Percentiles rank a stretch among this genome's conserved stretches.
Evolutionary conservation across 1,284 basidiomycete genomes (phyloP).

Genomic region (Ustilago lituana): DNA sequence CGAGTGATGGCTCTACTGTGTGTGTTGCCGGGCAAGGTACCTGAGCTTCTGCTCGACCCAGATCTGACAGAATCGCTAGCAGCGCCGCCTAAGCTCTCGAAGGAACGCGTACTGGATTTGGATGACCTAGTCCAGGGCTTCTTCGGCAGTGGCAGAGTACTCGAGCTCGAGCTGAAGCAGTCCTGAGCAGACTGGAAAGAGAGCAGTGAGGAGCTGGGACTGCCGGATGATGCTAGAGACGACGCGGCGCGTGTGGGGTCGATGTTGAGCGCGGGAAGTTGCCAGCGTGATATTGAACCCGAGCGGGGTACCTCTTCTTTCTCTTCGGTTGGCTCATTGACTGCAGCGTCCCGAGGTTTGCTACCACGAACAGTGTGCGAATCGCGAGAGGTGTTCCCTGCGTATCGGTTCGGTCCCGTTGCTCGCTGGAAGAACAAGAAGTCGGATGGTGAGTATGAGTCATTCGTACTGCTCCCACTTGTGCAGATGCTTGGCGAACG

Average conservation of each 20-base stretch:
- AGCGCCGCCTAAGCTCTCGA: background rate
- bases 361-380: conserved; percentile 9
- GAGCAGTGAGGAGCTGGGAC: conserved; percentile 2
- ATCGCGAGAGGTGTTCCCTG: conserved; percentile 7
- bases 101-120: too few species aligned
- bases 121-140: background rate
- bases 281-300: background rate
- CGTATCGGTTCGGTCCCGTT: background rate
- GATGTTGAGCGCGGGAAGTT: conserved; percentile 5
- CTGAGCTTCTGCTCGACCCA: conserved; percentile 1
- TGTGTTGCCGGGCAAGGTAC: too few species aligned
- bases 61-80: background rate
- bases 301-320: background rate
- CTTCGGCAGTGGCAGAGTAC: background rate
- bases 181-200: conserved; percentile 4
- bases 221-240: background rate
- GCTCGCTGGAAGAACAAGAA: conserved; percentile 24
- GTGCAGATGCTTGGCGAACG: conserved; percentile 12
- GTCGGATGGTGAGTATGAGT: conserved; percentile 23
- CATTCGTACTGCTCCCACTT: conserved; percentile 10
- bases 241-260: background rate
- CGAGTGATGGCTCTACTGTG: too few species aligned
- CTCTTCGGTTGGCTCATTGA: background rate
- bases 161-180: background rate
- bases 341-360: too few species aligned